Evolutionary conservation across 192 early-diverging fungal species (phyloP).

Genomic region (Coemansia sp.): DNA sequence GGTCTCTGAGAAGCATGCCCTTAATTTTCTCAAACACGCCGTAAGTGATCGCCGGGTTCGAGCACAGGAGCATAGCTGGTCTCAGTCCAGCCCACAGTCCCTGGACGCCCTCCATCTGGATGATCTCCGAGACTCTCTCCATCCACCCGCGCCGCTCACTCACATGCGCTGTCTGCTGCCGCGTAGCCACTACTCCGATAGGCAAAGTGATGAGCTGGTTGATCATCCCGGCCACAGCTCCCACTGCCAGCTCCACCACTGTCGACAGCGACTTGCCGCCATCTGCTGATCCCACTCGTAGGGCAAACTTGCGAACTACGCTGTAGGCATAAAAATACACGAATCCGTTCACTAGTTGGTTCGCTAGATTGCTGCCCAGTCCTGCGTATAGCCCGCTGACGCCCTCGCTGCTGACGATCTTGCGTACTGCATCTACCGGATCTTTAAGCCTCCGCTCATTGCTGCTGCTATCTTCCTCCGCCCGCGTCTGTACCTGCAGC

Average conservation of each 20-base stretch:
- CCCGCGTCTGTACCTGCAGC: slow-evolving; percentile 88
- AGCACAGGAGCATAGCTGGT: slow-evolving; percentile 87
- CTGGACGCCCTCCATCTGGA: slow-evolving; percentile 74
- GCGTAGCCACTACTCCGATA: slow-evolving; percentile 91
- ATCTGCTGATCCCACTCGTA: slow-evolving; percentile 24
- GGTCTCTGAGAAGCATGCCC: slow-evolving; percentile 58
- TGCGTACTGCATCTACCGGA: slow-evolving; percentile 76
- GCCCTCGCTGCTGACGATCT: slow-evolving; percentile 85
- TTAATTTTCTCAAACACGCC: slow-evolving; percentile 90
- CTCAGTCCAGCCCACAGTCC: slow-evolving; percentile 93
- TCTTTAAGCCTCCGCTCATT: slow-evolving; percentile 59
- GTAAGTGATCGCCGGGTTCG: slow-evolving; percentile 98
- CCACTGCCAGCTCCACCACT: slow-evolving; percentile 81
- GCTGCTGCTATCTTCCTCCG: slow-evolving; percentile 30
- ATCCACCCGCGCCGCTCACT: slow-evolving; percentile 65
- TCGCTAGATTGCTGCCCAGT: slow-evolving; percentile 78
- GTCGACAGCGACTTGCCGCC: slow-evolving; percentile 69
- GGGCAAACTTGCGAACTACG: slow-evolving; percentile 63
- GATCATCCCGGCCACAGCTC: slow-evolving; percentile 87
- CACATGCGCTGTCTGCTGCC: slow-evolving; percentile 82
- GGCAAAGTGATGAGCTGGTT: slow-evolving; percentile 91
- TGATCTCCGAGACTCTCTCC: slow-evolving; percentile 68
- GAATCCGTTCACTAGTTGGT: slow-evolving; percentile 77
- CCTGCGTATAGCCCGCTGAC: slow-evolving; percentile 87
- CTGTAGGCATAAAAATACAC: slow-evolving; percentile 87